A percentile compares a stretch with the other conserved stretches of the same genome.
phyloP scores from a whole-genome alignment of 768 basidiomycete genomes.

The Lanmaoa rubissima region DNA sequence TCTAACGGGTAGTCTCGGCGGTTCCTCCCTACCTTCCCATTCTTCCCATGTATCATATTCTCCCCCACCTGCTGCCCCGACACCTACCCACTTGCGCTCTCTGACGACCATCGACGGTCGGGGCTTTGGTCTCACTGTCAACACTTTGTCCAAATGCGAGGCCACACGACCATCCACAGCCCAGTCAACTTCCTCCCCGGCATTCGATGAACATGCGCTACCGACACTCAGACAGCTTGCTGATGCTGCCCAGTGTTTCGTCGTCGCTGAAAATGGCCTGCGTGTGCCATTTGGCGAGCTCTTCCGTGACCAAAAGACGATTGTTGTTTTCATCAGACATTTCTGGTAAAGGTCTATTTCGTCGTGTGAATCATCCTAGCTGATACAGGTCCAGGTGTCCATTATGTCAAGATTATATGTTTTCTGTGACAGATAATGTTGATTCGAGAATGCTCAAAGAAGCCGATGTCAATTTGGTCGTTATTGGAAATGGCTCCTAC shows the following conservation, averaged over 20 bases:
- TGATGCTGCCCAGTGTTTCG: slow-evolving; percentile 57
- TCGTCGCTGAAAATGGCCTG: slow-evolving; percentile 67
- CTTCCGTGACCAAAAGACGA: slow-evolving; percentile 53
- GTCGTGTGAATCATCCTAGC: slow-evolving; percentile 1
- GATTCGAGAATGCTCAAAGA: slow-evolving; percentile 45
- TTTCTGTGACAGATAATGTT: slow-evolving; percentile 54
- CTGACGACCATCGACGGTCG: slow-evolving; percentile 21
- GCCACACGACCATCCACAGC: slow-evolving; percentile 17
- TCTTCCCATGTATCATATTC: slow-evolving; percentile 12
- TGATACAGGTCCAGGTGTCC: slow-evolving; percentile 54
- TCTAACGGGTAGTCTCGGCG: background rate
- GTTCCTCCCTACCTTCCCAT: slow-evolving; percentile 17
- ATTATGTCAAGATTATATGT: slow-evolving; percentile 85
- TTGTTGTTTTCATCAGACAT: slow-evolving; percentile 85
- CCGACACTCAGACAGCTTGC: slow-evolving; percentile 58
- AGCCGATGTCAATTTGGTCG: slow-evolving; percentile 57
- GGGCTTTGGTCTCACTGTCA: background rate
- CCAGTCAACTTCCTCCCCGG: slow-evolving; percentile 7
- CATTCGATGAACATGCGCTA: slow-evolving; percentile 44
- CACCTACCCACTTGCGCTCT: slow-evolving; percentile 23
- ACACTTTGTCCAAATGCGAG: slow-evolving; percentile 3
- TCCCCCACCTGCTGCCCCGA: slow-evolving; percentile 1
- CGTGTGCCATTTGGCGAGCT: slow-evolving; percentile 68
- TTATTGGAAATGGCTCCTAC: slow-evolving; percentile 78
- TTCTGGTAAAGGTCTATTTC: slow-evolving; percentile 53